Percentiles rank a stretch among this genome's conserved stretches.
Evolutionary conservation across 1,139 yeast species (phyloP).

Genomic region (Diutina rugosa): DNA sequence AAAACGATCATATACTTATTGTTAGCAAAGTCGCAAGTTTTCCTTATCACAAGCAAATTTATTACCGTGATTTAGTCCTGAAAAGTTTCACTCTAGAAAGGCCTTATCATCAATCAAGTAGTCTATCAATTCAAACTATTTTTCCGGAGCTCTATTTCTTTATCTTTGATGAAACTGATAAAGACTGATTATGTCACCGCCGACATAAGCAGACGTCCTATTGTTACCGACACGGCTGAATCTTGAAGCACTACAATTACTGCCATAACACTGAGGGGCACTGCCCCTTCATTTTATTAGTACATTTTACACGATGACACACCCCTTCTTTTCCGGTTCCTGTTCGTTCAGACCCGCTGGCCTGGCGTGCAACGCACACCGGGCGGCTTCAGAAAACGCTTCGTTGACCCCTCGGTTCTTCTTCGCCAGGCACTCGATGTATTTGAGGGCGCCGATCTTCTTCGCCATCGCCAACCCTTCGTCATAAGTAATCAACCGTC

Average conservation of each 20-base stretch:
- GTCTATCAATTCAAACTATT: too few species aligned
- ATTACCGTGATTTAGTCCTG: too few species aligned
- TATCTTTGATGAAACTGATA: too few species aligned
- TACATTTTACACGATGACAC: conserved; percentile 21
- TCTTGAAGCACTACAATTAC: not conserved
- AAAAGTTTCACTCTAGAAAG: too few species aligned
- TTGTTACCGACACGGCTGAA: not conserved
- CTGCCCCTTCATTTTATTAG: not conserved
- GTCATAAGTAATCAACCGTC: conserved; percentile 58
- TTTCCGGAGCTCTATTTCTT: too few species aligned
- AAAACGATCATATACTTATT: too few species aligned
- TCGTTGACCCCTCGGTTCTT: conserved; percentile 92
- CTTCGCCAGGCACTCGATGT: conserved; percentile 89
- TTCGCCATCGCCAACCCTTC: conserved; percentile 84
- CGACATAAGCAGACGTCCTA: too few species aligned
- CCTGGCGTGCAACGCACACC: conserved; percentile 86
- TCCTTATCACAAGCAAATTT: too few species aligned
- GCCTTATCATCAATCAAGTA: too few species aligned
- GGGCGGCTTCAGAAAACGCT: conserved; percentile 93
- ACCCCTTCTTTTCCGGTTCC: conserved; percentile 29
- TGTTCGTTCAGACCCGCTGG: conserved; percentile 62
- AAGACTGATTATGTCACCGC: too few species aligned
- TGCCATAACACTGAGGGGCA: not conserved
- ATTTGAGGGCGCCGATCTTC: conserved; percentile 71
- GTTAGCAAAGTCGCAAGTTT: too few species aligned